These are phyloP conservation scores for Marchantia paleacea DNA, from an alignment of 225 moss, liverwort and hornwort genomes.

Conservation along the genomic window DNA sequence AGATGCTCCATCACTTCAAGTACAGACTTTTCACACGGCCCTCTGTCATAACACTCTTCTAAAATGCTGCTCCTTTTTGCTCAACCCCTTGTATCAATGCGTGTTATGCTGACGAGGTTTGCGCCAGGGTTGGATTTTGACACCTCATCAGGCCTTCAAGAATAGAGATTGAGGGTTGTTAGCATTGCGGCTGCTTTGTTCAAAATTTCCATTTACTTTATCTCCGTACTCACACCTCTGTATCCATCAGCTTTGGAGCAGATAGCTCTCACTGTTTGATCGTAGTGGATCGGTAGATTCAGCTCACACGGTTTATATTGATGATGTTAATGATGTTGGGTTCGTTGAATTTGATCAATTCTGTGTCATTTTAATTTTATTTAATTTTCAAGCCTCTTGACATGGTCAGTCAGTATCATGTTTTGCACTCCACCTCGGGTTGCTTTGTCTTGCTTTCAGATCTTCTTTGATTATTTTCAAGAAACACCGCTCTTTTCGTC, in stretches of 20 bases:
- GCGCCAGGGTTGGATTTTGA: background rate
- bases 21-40: background rate
- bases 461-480: too few relatives aligned
- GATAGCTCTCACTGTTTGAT: background rate
- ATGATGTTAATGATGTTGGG: background rate
- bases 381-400: too few relatives aligned
- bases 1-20: background rate
- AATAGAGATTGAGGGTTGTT: background rate
- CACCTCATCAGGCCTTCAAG: background rate
- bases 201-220: background rate
- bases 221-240: background rate
- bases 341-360: too few relatives aligned
- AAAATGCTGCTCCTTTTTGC: background rate
- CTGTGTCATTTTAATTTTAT: too few relatives aligned
- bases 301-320: background rate
- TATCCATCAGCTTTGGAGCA: background rate
- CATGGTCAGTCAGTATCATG: too few relatives aligned
- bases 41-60: background rate
- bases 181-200: background rate
- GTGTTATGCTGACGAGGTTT: background rate
- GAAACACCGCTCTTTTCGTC: too few relatives aligned
- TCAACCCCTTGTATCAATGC: background rate
- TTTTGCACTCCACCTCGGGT: too few relatives aligned
- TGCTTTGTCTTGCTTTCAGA: too few relatives aligned
- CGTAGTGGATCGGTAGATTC: background rate